Base-by-base conservation (phyloP, 306 rosid species). In the Ceratonia siliqua region DNA sequence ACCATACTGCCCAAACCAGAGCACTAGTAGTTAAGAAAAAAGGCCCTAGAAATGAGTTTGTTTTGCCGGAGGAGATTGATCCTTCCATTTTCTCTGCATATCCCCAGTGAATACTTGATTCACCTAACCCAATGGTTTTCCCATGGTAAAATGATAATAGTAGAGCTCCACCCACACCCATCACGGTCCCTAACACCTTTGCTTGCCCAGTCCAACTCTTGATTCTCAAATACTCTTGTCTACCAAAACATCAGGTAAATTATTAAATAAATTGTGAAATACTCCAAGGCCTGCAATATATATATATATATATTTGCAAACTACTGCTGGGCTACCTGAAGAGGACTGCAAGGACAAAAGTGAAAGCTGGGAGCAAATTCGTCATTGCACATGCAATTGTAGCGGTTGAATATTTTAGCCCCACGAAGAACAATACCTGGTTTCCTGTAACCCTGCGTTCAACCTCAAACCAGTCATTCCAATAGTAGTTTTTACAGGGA, bases 81-180 rank as follows among this genome's bases (percentile, higher is more conserved):
- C 42, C 64, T 10, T 45, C 63, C 82, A 80, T 67, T 59, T 24
- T 78, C 20, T 83, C 80, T 8, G 89, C 90, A 64, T 83, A 88
- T 0, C 59, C 80, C 97, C 97, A 90, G 22, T 90, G 93, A 68
- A 92, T 82, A 4, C 53, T 76, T 21, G 94, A 84, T 28, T 87
- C 72, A 5, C 87, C 85, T 8, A 88, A 18, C 12, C 70, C 65
- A 5, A 90, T 79, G 35, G 5, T 33, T 59, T 82, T 59, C 20
- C 98, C 98, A 55, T 87, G 91, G 89, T 88, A 92, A 82, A 92
- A 90, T 39, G 98, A 92, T 74, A 92, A 41, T 28, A 88, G 13
- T 82, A 92, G 79, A 0, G 96, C 98, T 59, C 96, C 98, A 12
- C 89, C 86, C 2, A 92, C 89, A 5, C 98, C 72, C 15, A 92